Percentiles rank a stretch among this genome's conserved stretches.
These are phyloP conservation scores for Sanghuangporus weigelae DNA, from an alignment of 1,284 basidiomycete species.

Conservation along the genomic window DNA sequence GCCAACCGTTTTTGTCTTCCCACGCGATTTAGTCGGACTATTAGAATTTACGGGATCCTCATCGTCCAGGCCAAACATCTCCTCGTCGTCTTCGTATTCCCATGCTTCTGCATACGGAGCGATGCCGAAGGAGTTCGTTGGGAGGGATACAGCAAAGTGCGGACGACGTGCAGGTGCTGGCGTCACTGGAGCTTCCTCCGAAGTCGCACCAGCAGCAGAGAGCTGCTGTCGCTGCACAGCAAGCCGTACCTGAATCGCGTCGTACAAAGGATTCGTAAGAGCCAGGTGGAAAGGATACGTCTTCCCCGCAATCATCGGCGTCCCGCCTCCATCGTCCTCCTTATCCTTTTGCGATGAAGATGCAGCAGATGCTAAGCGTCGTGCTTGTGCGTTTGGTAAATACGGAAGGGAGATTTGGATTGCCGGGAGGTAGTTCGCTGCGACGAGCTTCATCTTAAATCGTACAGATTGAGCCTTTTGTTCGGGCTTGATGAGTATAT, in stretches of 20 bases:
- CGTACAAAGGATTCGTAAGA: constrained; percentile 90
- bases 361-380: constrained; percentile 22
- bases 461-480: constrained; percentile 90
- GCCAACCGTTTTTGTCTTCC: constrained; percentile 64
- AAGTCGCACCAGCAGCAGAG: constrained; percentile 25
- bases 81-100: constrained; percentile 93
- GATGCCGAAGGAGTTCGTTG: constrained; percentile 71
- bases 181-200: constrained; percentile 21
- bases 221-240: constrained; percentile 50
- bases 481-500: constrained; percentile 97
- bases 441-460: constrained; percentile 97
- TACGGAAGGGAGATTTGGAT: constrained; percentile 74
- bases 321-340: constrained; percentile 3
- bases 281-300: constrained; percentile 86
- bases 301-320: constrained; percentile 58
- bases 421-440: constrained; percentile 87
- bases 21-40: constrained; percentile 30
- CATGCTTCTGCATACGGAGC: constrained; percentile 89
- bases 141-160: constrained; percentile 74
- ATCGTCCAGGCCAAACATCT: constrained; percentile 72
- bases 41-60: constrained; percentile 43
- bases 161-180: constrained; percentile 49
- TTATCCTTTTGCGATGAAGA: constrained; percentile 30
- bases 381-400: constrained; percentile 39
- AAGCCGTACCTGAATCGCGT: constrained; percentile 85